These are phyloP conservation scores for Aspergillus japonicus DNA, from an alignment of 2,329 filamentous ascomycete genomes.

Conservation along the genomic window DNA sequence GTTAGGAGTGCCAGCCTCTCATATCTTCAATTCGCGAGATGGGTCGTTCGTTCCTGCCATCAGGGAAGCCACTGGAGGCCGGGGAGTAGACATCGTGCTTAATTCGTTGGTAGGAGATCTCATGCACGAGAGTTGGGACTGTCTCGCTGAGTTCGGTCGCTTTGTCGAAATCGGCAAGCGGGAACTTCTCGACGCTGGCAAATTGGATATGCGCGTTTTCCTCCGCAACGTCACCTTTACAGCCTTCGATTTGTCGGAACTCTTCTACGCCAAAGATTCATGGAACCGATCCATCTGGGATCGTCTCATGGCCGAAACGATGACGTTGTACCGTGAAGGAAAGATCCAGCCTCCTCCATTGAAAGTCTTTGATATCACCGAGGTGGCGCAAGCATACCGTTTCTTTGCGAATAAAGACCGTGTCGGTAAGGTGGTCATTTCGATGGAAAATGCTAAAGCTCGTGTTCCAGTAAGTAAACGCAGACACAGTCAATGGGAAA, in stretches of 20 bases:
- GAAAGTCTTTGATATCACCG: conserved; percentile 2
- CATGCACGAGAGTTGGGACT: conserved; percentile 15
- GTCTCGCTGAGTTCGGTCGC: conserved; percentile 35
- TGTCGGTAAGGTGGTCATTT: conserved; percentile 8
- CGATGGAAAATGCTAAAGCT: neutral
- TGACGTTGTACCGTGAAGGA: neutral
- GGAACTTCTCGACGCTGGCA: conserved; percentile 30
- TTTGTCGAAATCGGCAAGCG: conserved; percentile 50
- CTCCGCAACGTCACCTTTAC: neutral
- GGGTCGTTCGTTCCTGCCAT: conserved; percentile 8
- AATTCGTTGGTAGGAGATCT: conserved; percentile 16
- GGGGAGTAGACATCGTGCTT: conserved; percentile 19
- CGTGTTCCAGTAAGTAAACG: no score
- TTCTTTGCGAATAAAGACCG: conserved; percentile 1
- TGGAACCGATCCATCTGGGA: neutral
- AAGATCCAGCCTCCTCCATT: conserved; percentile 1
- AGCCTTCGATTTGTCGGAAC: neutral
- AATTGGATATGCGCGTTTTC: conserved; percentile 4
- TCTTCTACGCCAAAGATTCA: neutral
- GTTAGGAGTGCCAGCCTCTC: conserved; percentile 18
- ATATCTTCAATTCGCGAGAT: conserved; percentile 13
- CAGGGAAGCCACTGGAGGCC: neutral
- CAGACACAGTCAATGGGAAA: no score
- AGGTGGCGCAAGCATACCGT: conserved; percentile 2
- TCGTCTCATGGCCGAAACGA: neutral